These are phyloP conservation scores for Vigna mungo DNA, from an alignment of 306 rosid genomes.

Conservation along the genomic window DNA sequence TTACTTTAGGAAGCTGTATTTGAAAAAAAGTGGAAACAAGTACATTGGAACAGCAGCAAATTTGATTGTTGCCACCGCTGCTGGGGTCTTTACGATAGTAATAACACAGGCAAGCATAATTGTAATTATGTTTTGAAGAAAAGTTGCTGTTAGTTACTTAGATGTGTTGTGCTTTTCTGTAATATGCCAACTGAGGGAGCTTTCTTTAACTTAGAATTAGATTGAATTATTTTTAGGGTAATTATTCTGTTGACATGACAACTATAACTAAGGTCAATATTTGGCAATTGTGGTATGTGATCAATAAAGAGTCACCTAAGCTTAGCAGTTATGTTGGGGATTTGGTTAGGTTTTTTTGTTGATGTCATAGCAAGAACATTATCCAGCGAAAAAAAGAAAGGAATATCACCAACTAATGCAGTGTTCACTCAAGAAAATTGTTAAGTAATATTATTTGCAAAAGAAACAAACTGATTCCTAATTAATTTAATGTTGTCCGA, in stretches of 20 bases:
- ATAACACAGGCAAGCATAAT: slow-evolving; percentile 68
- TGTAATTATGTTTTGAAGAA: slow-evolving; percentile 15
- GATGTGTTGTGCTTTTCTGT: slow-evolving; percentile 11
- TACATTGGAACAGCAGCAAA: slow-evolving; percentile 81
- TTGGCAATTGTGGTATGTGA: slow-evolving; percentile 20
- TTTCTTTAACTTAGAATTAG: slow-evolving; percentile 6
- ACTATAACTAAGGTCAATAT: slow-evolving; percentile 11
- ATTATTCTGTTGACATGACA: slow-evolving; percentile 6
- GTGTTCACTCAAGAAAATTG: slow-evolving; percentile 7
- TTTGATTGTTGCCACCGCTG: slow-evolving; percentile 81
- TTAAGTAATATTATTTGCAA: slow-evolving; percentile 11
- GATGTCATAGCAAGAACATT: not conserved
- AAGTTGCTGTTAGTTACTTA: slow-evolving; percentile 12
- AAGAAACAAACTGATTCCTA: not conserved
- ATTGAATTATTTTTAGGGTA: not conserved
- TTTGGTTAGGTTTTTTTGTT: not conserved
- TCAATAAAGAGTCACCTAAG: slow-evolving; percentile 22
- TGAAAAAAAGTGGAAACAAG: slow-evolving; percentile 73
- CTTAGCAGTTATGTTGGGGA: not conserved
- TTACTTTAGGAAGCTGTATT: slow-evolving; percentile 79
- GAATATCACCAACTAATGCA: not conserved
- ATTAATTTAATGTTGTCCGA: not conserved
- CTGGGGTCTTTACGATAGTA: slow-evolving; percentile 83
- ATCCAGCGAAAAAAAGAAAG: not conserved
- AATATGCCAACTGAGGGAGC: not conserved